Evolutionary conservation across 1,139 yeast genomes (phyloP).

Genomic region (Zhuliangozyma parablackwelliae): DNA sequence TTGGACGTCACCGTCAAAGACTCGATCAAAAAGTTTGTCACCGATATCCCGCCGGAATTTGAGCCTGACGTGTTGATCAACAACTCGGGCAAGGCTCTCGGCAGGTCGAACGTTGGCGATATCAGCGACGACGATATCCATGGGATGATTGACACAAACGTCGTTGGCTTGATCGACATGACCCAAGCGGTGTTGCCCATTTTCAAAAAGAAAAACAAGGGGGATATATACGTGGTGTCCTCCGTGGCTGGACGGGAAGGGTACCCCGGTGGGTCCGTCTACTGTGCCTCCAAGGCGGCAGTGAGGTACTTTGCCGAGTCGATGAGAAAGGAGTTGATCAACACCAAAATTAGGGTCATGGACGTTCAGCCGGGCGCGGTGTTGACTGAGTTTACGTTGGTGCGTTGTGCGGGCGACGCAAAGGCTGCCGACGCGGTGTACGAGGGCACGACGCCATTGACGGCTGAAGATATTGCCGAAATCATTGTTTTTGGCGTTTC

Average conservation of each 20-base stretch:
- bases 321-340: conserved; percentile 44
- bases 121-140: conserved; percentile 51
- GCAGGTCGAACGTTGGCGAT: conserved; percentile 60
- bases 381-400: conserved; percentile 46
- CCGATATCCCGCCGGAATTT: conserved; percentile 48
- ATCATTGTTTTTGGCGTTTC: conserved; percentile 45
- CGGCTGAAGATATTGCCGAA: conserved; percentile 48
- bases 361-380: conserved; percentile 53
- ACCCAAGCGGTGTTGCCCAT: conserved; percentile 65
- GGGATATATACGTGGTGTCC: conserved; percentile 48
- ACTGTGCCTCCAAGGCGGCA: conserved; percentile 50
- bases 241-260: conserved; percentile 51
- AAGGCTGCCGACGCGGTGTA: conserved; percentile 41
- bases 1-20: conserved; percentile 60
- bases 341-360: conserved; percentile 43
- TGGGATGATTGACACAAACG: conserved; percentile 70
- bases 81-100: conserved; percentile 81
- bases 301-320: conserved; percentile 43
- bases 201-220: conserved; percentile 50
- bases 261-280: conserved; percentile 49
- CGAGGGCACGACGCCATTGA: conserved; percentile 42
- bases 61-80: conserved; percentile 67
- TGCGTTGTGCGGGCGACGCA: conserved; percentile 43
- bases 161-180: conserved; percentile 63
- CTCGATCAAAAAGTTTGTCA: conserved; percentile 50